phyloP scores from a whole-genome alignment of 176 grass and related monocot species.

The Carex parvula region DNA sequence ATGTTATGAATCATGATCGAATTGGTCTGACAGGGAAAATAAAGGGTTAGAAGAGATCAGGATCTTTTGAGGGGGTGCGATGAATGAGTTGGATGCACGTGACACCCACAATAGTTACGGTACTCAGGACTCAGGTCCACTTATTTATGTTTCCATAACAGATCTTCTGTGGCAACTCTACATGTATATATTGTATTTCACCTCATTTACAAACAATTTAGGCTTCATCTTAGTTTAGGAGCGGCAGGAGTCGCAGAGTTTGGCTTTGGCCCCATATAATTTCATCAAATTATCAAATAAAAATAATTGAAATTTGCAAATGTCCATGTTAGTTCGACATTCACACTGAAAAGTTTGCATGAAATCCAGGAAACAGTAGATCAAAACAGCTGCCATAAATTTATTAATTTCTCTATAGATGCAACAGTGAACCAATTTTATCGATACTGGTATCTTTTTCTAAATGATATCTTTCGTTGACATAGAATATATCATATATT shows the following conservation, averaged over 20 bases:
- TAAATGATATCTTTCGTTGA: neutral
- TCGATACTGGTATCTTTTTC: neutral
- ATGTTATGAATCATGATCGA: neutral
- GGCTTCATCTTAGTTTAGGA: neutral
- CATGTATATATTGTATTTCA: neutral
- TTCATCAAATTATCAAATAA: neutral
- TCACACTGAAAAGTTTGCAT: neutral
- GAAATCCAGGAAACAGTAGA: neutral
- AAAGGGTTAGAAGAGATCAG: neutral
- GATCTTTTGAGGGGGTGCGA: conserved; percentile 21
- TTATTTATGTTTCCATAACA: neutral
- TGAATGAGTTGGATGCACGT: conserved; percentile 39
- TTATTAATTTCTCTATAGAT: neutral
- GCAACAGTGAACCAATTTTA: neutral
- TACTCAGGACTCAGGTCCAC: conserved; percentile 22
- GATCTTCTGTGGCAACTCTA: neutral
- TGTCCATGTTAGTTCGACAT: neutral
- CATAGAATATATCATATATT: neutral
- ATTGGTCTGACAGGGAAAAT: conserved; percentile 16
- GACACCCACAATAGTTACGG: conserved; percentile 11
- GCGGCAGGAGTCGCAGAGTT: neutral
- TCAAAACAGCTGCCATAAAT: neutral
- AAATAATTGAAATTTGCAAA: neutral
- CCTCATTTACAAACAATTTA: neutral
- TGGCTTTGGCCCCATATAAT: neutral